These are phyloP conservation scores for Periglandula ipomoeae DNA, from an alignment of 2,329 filamentous ascomycete species.

Conservation along the genomic window DNA sequence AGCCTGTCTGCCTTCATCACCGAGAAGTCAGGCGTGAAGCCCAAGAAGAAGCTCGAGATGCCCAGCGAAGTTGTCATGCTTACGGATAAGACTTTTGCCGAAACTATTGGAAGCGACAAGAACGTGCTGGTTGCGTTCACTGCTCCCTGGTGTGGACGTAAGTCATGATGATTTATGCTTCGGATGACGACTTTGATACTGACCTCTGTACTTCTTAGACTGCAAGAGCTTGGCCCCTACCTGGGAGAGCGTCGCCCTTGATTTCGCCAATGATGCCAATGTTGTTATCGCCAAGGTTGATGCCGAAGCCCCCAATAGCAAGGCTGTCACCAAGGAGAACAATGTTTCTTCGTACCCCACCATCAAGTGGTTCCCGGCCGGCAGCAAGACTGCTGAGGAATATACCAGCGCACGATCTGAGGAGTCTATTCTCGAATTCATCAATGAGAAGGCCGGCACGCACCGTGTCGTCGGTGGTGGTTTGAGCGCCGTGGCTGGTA, in stretches of 20 bases:
- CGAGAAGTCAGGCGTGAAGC: slow-evolving; percentile 78
- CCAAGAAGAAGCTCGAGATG: slow-evolving; percentile 64
- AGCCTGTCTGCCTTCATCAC: slow-evolving; percentile 71
- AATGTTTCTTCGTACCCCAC: slow-evolving; percentile 85
- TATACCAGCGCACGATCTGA: slow-evolving; percentile 75
- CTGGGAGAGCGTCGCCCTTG: slow-evolving; percentile 79
- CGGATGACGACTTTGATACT: background rate
- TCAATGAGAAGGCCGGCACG: slow-evolving; percentile 86
- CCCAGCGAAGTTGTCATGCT: slow-evolving; percentile 72
- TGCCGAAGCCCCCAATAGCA: slow-evolving; percentile 79
- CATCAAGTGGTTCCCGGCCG: slow-evolving; percentile 94
- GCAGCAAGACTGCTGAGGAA: slow-evolving; percentile 58
- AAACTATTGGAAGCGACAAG: slow-evolving; percentile 73
- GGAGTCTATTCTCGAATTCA: slow-evolving; percentile 64
- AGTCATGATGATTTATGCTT: slow-evolving; percentile 31
- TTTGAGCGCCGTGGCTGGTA: slow-evolving; percentile 71
- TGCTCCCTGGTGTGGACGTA: slow-evolving; percentile 97
- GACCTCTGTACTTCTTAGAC: slow-evolving; percentile 45
- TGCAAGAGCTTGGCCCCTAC: slow-evolving; percentile 89
- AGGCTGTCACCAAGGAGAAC: slow-evolving; percentile 65
- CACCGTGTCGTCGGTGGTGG: slow-evolving; percentile 75
- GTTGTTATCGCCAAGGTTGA: slow-evolving; percentile 94
- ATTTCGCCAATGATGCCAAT: slow-evolving; percentile 67
- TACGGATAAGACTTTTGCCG: slow-evolving; percentile 69
- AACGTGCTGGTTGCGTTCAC: slow-evolving; percentile 94